phyloP scores from a whole-genome alignment of 306 rosid species.

The Citrullus amarus region DNA sequence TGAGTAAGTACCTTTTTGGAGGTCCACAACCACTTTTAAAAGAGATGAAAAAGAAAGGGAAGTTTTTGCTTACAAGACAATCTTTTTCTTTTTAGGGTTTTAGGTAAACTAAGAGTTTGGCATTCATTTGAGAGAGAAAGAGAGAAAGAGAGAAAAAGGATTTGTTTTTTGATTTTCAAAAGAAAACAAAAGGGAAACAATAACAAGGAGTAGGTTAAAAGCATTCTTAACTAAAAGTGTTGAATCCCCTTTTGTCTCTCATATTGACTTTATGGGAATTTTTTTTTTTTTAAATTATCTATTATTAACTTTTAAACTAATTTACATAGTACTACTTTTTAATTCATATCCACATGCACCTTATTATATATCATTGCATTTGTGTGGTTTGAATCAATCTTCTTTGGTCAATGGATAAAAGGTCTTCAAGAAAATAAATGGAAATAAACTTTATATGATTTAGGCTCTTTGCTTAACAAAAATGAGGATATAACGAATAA shows the following conservation, averaged over 20 bases:
- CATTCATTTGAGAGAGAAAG: background rate
- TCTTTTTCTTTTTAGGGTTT: slow-evolving; percentile 3
- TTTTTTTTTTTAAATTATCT: background rate
- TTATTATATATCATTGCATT: background rate
- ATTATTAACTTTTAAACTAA: background rate
- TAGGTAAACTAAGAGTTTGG: slow-evolving; percentile 5
- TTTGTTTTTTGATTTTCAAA: background rate
- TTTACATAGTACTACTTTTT: background rate
- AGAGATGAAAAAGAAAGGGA: background rate
- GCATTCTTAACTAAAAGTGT: slow-evolving; percentile 4
- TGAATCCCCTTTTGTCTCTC: slow-evolving; percentile 2
- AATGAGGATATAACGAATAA: background rate
- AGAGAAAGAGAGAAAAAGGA: no score
- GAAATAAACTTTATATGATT: background rate
- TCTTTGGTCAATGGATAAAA: background rate
- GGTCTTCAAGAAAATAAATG: background rate
- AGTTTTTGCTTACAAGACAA: background rate
- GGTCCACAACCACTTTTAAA: background rate
- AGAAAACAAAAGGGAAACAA: background rate
- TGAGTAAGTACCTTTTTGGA: background rate
- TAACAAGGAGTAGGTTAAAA: slow-evolving; percentile 5
- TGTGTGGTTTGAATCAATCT: background rate
- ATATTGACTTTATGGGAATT: background rate
- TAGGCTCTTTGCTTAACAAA: background rate
- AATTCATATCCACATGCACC: background rate